Evolutionary conservation across 805 yeast genomes (phyloP).

Genomic region (Candida quercuum): DNA sequence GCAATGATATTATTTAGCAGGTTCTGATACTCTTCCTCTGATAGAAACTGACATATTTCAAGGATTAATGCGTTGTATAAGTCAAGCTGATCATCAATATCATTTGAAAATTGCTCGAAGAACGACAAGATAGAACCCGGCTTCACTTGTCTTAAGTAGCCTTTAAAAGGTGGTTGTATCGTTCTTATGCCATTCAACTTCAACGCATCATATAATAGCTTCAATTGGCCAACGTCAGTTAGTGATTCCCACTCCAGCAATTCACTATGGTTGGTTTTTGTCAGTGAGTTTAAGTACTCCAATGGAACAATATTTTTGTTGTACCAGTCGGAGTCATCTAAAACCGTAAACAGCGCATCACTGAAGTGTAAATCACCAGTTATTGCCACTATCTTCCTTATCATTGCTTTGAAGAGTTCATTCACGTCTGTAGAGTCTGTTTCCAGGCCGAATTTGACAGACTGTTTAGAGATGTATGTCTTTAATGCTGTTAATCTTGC

Average conservation of each 20-base stretch:
- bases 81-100: not conserved
- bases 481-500: not conserved
- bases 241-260: conserved; percentile 22
- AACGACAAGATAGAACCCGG: not conserved
- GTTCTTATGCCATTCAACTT: not conserved
- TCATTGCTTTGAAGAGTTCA: conserved; percentile 8
- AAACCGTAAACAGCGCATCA: conserved; percentile 18
- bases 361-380: conserved; percentile 8
- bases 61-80: not conserved
- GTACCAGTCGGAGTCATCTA: conserved; percentile 20
- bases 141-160: not conserved
- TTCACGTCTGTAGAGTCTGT: not conserved
- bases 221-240: conserved; percentile 10
- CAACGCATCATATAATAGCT: not conserved
- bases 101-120: not conserved
- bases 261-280: conserved; percentile 6
- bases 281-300: conserved; percentile 20
- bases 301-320: conserved; percentile 25
- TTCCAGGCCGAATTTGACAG: not conserved
- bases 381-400: conserved; percentile 3
- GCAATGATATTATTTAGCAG: not conserved
- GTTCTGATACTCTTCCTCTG: not conserved
- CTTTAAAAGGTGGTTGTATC: not conserved
- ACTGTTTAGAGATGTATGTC: not conserved
- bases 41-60: not conserved